Base-by-base conservation (phyloP, 768 basidiomycete species). In the Suillus tomentosus region DNA sequence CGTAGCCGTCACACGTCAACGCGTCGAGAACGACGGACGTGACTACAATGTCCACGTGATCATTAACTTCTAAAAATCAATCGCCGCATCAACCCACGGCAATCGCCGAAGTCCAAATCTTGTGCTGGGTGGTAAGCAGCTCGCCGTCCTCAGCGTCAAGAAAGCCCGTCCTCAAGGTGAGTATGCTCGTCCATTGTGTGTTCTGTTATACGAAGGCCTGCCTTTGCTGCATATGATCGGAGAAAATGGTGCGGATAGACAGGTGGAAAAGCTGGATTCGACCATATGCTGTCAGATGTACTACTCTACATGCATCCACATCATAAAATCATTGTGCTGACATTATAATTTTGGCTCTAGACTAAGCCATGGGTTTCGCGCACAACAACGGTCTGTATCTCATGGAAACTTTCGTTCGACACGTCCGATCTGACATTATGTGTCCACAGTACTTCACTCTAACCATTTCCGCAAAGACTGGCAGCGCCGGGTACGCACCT, bases 381-480 rank as follows among this genome's bases (percentile, higher is more conserved):
- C 75, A 76, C 67, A 76, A 76, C 69, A 76, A 78, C 68, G 76
- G 76, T 74, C 39, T 60, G 65, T 67, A 43, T 56, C 62, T 56
- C n/a, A 62, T 42, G 61, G 39, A 51, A 51, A 57, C 14, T 34
- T 48, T 80, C 79, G 77, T 79, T 71, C 74, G 39, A 57, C 56
- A 1, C 40, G 17, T 58, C 24, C 57, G 40, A 58, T 58, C 57
- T 58, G 57, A 58, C 24, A 58, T 42, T 31, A 22, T 58, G 22
- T 42, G 68, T 39, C 67, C 56, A 64, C 55, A 92, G 93, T 92
- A 82, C 92, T 96, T 79, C 95, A 88, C 82, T 85, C 79, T 72
- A 95, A 95, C 81, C 95, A 97, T 79, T 95, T 95, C 87, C 93
- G 88, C 84, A 99, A 99, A 89, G 96, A 99, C 79, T 99, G 96